Base-by-base conservation (phyloP, 2,329 filamentous ascomycete species). In the Phaeoacremonium minimum region DNA sequence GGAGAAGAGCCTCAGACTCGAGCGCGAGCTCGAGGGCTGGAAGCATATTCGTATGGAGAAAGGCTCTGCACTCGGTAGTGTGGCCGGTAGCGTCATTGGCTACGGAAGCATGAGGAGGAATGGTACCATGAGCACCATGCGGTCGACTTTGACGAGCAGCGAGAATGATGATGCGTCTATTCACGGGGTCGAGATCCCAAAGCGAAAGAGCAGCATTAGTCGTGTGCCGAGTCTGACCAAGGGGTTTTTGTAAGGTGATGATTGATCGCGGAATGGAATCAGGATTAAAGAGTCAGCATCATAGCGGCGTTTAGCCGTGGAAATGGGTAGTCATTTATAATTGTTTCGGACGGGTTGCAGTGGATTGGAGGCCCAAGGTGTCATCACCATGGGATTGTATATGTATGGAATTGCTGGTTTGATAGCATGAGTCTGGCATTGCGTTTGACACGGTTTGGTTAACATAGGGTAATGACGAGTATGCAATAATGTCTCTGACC, bases 11-110 rank as follows among this genome's bases (percentile, higher is more conserved):
- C 65, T 90, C 18, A 75, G 84, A 19, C 69, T 97, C n/a, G 90
- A 96, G 63, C 79, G 89, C 32, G 91, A 97, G 61, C 62, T 96
- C 7, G 89, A 94, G 48, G 81, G 80, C 3, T 87, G 84, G 77
- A 94, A 91, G 57, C 87, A 83, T 46, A 64, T 90, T 18, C 71
- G 85, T 20, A 68, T 78, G 44, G 85, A 90, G 52, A 80, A 74
- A 57, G 64, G 62, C 8, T 57, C 59, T 4, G 50, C 18, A 14
- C n/a, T 36, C 26, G 40, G 40, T 14, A 40, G 50, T 13, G 57
- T 49, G n/a, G 45, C 36, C 17, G 38, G 40, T 30, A 46, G 37
- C 34, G 26, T 50, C 18, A 46, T 44, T 22, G 50, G 51, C 7
- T 33, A 37, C 7, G 50, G 58, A 6, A 54, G 53, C 36, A 37